These are phyloP conservation scores for Sindora glabra DNA, from an alignment of 306 rosid genomes.

Conservation along the genomic window DNA sequence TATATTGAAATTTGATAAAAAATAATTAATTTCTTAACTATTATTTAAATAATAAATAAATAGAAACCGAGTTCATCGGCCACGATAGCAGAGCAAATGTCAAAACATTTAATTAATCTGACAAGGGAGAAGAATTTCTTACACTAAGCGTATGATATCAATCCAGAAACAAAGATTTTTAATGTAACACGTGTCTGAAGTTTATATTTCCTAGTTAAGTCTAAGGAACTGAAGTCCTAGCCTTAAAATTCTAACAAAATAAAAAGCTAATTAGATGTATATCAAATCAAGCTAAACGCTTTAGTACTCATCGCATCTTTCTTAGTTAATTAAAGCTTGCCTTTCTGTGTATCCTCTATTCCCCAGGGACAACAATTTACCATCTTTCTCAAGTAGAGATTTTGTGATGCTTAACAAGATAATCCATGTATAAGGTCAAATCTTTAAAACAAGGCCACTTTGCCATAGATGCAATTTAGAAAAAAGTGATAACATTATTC, in stretches of 20 bases:
- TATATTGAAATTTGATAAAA: too few relatives aligned
- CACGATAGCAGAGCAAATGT: too few relatives aligned
- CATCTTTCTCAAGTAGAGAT: slow-evolving; percentile 30
- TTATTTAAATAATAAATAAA: too few relatives aligned
- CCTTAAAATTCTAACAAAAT: background rate
- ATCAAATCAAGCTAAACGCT: background rate
- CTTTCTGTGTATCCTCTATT: slow-evolving; percentile 57
- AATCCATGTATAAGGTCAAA: slow-evolving; percentile 2
- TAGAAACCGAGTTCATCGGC: too few relatives aligned
- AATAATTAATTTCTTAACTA: too few relatives aligned
- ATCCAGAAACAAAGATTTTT: too few relatives aligned
- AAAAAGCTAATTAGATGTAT: background rate
- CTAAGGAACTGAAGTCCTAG: too few relatives aligned
- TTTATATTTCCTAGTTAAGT: too few relatives aligned
- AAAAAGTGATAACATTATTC: background rate
- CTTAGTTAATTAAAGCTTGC: slow-evolving; percentile 63
- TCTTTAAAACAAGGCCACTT: background rate
- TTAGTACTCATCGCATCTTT: slow-evolving; percentile 73
- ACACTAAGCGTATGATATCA: too few relatives aligned
- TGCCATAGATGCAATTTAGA: background rate
- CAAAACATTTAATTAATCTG: too few relatives aligned
- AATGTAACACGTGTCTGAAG: too few relatives aligned
- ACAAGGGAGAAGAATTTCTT: too few relatives aligned
- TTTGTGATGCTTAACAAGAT: slow-evolving; percentile 40
- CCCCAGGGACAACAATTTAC: slow-evolving; percentile 32